These are phyloP conservation scores for Dipteronia sinensis DNA, from an alignment of 345 rosid species.

Conservation along the genomic window DNA sequence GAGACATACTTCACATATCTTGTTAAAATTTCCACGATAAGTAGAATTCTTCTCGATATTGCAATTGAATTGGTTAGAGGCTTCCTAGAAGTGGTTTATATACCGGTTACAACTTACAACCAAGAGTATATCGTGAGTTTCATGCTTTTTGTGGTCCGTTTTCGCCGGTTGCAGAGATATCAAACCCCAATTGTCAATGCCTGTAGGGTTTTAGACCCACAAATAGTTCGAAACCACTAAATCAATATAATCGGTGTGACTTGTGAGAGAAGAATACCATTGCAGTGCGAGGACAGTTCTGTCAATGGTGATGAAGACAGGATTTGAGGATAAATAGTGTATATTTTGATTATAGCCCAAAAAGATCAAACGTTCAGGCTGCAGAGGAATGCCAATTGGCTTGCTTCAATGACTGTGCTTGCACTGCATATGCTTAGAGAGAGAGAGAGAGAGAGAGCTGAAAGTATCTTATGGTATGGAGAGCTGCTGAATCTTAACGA, in stretches of 20 bases:
- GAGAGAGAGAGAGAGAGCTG: not conserved
- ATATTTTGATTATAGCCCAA: not conserved
- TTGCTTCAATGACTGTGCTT: conserved; percentile 19
- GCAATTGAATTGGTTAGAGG: not conserved
- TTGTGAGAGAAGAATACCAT: not conserved
- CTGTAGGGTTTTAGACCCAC: not conserved
- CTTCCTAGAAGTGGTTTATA: not conserved
- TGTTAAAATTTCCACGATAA: not conserved
- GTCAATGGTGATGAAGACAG: not conserved
- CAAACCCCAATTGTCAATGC: not conserved
- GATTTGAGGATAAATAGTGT: conserved; percentile 16
- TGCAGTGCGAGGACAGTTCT: conserved; percentile 1
- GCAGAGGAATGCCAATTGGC: not conserved
- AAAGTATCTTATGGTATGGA: conserved; percentile 7
- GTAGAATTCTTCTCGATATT: not conserved
- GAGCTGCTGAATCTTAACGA: not conserved
- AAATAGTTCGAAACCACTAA: not conserved
- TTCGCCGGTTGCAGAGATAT: not conserved
- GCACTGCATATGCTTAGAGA: conserved; percentile 22
- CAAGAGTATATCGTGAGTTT: not conserved
- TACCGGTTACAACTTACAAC: not conserved
- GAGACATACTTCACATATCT: conserved; percentile 4
- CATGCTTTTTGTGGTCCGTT: not conserved
- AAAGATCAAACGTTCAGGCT: not conserved
- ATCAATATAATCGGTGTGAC: not conserved